Conservation (phyloP, 2,329 filamentous ascomycete genomes). For the Alternaria brassicae region DNA sequence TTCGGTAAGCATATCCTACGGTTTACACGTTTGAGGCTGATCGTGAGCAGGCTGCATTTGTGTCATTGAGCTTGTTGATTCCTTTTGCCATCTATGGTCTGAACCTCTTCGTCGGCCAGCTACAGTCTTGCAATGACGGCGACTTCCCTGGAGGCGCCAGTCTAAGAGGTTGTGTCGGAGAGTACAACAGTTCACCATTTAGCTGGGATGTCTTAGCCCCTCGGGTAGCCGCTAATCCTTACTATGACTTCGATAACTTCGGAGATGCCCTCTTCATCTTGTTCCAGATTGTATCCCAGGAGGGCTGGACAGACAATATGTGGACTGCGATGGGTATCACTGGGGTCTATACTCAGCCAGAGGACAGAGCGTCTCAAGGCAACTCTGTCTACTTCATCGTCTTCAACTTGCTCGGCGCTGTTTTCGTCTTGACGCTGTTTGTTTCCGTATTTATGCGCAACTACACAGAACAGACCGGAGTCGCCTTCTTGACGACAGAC, state of each 20-base stretch:
- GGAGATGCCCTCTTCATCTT: constrained; percentile 93
- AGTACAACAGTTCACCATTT: constrained; percentile 78
- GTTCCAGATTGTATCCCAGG: constrained; percentile 98
- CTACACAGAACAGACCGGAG: constrained; percentile 97
- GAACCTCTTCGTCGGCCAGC: constrained; percentile 86
- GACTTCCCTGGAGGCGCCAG: constrained; percentile 60
- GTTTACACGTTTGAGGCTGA: constrained; percentile 5
- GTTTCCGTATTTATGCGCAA: constrained; percentile 99
- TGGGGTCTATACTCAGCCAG: constrained; percentile 75
- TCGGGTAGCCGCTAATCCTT: constrained; percentile 79
- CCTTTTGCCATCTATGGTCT: constrained; percentile 96
- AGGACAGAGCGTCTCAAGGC: constrained; percentile 72
- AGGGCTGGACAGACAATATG: constrained; percentile 96
- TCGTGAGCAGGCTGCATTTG: constrained; percentile 73
- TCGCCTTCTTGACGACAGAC: constrained; percentile 93
- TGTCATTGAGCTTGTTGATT: constrained; percentile 91
- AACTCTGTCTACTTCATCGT: constrained; percentile 95
- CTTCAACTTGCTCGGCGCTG: constrained; percentile 94
- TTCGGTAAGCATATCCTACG: constrained; percentile 62
- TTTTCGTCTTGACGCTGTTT: constrained; percentile 96
- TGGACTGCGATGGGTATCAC: constrained; percentile 83
- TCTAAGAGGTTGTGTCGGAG: constrained; percentile 80
- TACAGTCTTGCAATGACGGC: constrained; percentile 81
- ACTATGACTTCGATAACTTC: constrained; percentile 93
- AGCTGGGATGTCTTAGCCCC: constrained; percentile 87